Percentiles rank a stretch among this genome's conserved stretches.
phyloP scores from a whole-genome alignment of 345 rosid genomes.

The Balakata baccata region DNA sequence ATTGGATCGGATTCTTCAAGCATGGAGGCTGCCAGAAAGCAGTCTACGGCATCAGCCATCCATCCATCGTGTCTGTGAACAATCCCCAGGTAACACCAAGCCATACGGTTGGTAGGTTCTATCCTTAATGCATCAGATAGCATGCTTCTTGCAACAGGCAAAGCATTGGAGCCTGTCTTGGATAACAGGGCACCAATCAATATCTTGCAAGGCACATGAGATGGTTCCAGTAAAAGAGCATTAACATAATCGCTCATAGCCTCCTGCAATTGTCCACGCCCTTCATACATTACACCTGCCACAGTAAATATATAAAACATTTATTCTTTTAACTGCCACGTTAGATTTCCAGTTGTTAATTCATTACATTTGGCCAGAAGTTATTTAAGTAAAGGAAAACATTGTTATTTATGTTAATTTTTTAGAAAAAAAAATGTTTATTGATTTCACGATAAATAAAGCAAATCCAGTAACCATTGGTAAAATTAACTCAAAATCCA shows the following conservation, averaged over 20 bases:
- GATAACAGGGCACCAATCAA: conserved; percentile 52
- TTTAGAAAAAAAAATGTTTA: no score
- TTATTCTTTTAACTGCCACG: background rate
- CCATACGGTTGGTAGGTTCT: conserved; percentile 79
- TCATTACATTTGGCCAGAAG: no score
- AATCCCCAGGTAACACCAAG: conserved; percentile 85
- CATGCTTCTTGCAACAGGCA: conserved; percentile 80
- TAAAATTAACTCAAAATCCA: no score
- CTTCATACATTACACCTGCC: conserved; percentile 68
- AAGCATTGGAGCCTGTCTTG: conserved; percentile 47
- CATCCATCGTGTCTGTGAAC: conserved; percentile 79
- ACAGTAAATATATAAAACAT: background rate
- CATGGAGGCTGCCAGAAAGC: conserved; percentile 94
- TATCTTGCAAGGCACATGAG: conserved; percentile 65
- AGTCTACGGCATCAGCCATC: conserved; percentile 77
- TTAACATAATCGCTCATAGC: conserved; percentile 52
- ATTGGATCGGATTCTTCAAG: conserved; percentile 90
- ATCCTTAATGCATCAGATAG: conserved; percentile 85
- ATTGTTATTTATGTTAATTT: no score
- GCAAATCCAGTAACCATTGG: no score
- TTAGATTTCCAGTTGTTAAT: no score
- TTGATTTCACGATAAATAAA: no score
- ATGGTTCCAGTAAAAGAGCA: conserved; percentile 59
- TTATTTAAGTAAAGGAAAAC: no score
- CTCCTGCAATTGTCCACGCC: conserved; percentile 52